Conservation (phyloP, 352 stramenopile genomes). For the Pythium aphanidermatum region DNA sequence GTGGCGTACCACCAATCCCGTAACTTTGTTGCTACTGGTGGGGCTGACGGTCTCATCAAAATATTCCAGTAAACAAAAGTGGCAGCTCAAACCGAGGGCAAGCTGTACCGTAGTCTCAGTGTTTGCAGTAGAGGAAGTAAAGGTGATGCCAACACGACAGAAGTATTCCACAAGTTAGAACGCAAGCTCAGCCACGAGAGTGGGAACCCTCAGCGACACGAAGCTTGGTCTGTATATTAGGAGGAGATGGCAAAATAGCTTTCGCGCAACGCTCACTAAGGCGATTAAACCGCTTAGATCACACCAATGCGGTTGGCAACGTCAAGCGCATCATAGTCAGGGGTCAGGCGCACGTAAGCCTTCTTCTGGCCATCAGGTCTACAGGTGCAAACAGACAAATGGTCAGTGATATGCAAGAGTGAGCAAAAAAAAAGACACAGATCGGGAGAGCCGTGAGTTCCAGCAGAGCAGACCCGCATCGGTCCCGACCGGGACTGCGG, state of each 20-base stretch:
- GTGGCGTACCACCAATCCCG: constrained; percentile 73
- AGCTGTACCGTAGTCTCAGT: neutral
- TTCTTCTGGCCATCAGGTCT: constrained; percentile 99
- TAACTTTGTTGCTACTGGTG: constrained; percentile 75
- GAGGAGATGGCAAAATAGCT: constrained; percentile 55
- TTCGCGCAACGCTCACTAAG: constrained; percentile 30
- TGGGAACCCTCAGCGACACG: constrained; percentile 13
- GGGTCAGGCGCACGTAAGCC: constrained; percentile 98
- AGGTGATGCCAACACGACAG: neutral
- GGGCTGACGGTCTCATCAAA: constrained; percentile 82
- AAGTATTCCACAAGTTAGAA: constrained; percentile 24
- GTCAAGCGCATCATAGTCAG: constrained; percentile 99
- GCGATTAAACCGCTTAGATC: constrained; percentile 90
- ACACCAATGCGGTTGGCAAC: constrained; percentile 99
- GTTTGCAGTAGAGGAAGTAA: constrained; percentile 2
- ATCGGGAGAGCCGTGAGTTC: constrained; percentile 4
- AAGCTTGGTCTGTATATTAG: constrained; percentile 31
- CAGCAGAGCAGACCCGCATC: constrained; percentile 15
- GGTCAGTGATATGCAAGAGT: constrained; percentile 16
- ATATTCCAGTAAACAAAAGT: constrained; percentile 83
- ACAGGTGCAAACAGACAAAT: constrained; percentile 27
- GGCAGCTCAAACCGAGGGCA: too few relatives aligned
- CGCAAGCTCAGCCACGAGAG: constrained; percentile 15
- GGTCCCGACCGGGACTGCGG: constrained; percentile 20
- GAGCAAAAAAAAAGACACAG: neutral